phyloP scores from a whole-genome alignment of 306 rosid genomes.

The Begonia loranthoides region DNA sequence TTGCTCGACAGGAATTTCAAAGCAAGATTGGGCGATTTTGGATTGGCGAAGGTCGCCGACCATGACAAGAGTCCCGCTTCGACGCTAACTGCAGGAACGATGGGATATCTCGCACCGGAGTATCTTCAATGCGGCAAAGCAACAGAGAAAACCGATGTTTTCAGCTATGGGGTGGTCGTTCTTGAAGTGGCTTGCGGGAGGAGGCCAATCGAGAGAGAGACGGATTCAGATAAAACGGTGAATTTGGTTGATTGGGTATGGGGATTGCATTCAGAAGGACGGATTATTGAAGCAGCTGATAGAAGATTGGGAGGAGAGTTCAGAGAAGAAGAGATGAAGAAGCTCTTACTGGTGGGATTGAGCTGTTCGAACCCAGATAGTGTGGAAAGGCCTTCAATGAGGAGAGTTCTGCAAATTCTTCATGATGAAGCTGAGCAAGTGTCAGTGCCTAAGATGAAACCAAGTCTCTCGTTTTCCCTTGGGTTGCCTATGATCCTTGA shows the following conservation, averaged over 20 bases:
- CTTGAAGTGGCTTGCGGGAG: slow-evolving; percentile 52
- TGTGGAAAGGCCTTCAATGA: slow-evolving; percentile 34
- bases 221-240: slow-evolving; percentile 21
- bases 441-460: slow-evolving; percentile 27
- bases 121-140: slow-evolving; percentile 80
- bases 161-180: slow-evolving; percentile 63
- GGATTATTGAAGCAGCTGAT: slow-evolving; percentile 38
- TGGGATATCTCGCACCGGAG: slow-evolving; percentile 82
- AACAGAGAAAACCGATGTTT: slow-evolving; percentile 62
- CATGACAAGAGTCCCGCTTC: slow-evolving; percentile 83
- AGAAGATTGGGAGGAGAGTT: slow-evolving; percentile 31
- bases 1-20: slow-evolving; percentile 46
- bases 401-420: slow-evolving; percentile 35
- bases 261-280: slow-evolving; percentile 33
- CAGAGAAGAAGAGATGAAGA: slow-evolving; percentile 31
- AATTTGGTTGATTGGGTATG: slow-evolving; percentile 56
- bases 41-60: slow-evolving; percentile 80
- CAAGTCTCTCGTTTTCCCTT: slow-evolving; percentile 34
- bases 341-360: slow-evolving; percentile 34
- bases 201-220: slow-evolving; percentile 36
- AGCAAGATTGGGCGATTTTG: slow-evolving; percentile 60
- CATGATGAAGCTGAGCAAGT: slow-evolving; percentile 23
- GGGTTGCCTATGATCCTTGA: slow-evolving; percentile 30
- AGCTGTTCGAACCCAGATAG: slow-evolving; percentile 43
- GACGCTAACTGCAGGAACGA: slow-evolving; percentile 61